A percentile compares a stretch with the other conserved stretches of the same genome.
phyloP scores from a whole-genome alignment of 805 yeast genomes.

The Martiniozyma abietophila region DNA sequence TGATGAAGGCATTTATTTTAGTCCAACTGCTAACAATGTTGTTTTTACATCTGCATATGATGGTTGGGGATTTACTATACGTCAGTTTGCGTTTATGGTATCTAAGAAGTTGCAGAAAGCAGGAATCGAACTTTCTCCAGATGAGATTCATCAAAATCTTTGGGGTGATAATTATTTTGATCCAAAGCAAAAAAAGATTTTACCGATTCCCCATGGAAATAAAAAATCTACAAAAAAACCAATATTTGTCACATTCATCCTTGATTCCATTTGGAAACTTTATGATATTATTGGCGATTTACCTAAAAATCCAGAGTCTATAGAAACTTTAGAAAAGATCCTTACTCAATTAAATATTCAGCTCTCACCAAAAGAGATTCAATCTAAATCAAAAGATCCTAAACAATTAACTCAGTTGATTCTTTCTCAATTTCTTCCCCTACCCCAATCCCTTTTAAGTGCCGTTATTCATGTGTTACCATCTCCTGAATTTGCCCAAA shows the following conservation, averaged over 20 bases:
- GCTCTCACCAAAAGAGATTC: conserved; percentile 63
- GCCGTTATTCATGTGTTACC: conserved; percentile 82
- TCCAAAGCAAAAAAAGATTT: conserved; percentile 78
- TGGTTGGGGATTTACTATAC: conserved; percentile 95
- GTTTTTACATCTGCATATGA: conserved; percentile 87
- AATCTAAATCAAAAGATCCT: conserved; percentile 56
- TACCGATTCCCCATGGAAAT: conserved; percentile 53
- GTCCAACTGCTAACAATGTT: conserved; percentile 83
- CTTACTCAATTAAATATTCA: conserved; percentile 60
- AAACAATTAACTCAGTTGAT: conserved; percentile 52
- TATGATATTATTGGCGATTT: conserved; percentile 48
- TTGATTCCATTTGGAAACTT: conserved; percentile 89
- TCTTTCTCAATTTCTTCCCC: conserved; percentile 91
- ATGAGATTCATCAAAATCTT: conserved; percentile 69
- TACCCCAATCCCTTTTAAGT: conserved; percentile 74
- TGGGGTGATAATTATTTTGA: conserved; percentile 95
- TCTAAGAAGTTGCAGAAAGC: conserved; percentile 47
- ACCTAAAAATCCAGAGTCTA: conserved; percentile 46
- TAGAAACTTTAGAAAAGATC: conserved; percentile 67
- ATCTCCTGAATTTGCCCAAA: conserved; percentile 72
- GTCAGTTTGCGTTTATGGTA: conserved; percentile 80
- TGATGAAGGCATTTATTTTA: conserved; percentile 76
- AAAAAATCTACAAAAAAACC: conserved; percentile 62
- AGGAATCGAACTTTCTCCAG: conserved; percentile 65
- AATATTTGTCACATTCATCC: conserved; percentile 73